Evolutionary conservation across 192 early-diverging fungal genomes (phyloP), one percentile per base, ranked within the genome.

Genomic region (Geranomyces michiganensis): DNA sequence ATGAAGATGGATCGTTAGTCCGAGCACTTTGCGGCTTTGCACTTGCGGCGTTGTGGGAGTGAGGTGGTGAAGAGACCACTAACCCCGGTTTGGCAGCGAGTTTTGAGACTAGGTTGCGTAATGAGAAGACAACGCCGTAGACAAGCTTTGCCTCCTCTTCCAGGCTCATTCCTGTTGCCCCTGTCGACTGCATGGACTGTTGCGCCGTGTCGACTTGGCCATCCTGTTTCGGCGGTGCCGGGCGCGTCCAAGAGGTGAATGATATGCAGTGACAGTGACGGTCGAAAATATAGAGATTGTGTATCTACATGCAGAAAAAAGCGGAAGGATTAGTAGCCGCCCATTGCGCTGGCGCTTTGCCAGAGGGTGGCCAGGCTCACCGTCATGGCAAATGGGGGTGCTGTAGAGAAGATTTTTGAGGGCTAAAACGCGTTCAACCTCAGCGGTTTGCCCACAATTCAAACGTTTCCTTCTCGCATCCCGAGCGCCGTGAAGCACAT

Each of bases 281-380:
- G 84, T 97, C 94, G 79, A 97, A 97, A 64, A 97, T 93, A 76
- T 94, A 93, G 30, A 97, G 79, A 72, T 89, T 90, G 86, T 95
- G 89, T 47, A 96, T 91, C 71, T 73, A 32, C 12, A 47, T 15
- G 58, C 32, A 45, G 17, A 1, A 45, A 1, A 45, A n/a, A 41
- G 62, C 17, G 21, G 41, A 45, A 22, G 19, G 36, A 41, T 41
- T 41, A 41, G 36, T 10, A 41, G 36, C 36, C 36, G 36, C 36
- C 36, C 5, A 41, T 10, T 10, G 36, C 36, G 3, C 10, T 3
- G 36, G 3, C 36, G 36, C 10, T 10, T 41, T 41, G 5, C 10
- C 3, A 41, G 36, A 3, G 3, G 36, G 3, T 3, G 5, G 36
- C 36, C 36, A 10, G 10, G 10, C 36, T 41, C 36, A 41, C 36